These are phyloP conservation scores for Salvia splendens DNA, from an alignment of 257 asterid genomes.

Conservation along the genomic window DNA sequence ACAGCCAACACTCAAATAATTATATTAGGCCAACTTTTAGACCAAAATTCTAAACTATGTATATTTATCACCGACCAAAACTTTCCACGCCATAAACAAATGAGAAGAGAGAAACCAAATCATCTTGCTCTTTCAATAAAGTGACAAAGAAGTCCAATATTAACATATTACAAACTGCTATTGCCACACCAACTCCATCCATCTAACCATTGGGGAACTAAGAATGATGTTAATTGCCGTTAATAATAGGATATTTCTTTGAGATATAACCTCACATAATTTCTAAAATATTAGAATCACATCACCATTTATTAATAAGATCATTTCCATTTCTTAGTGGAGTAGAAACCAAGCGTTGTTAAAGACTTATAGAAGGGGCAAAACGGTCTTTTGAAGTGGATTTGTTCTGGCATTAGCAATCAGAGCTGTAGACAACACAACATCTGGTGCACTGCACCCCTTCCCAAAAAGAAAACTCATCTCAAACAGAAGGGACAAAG, in stretches of 20 bases:
- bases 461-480: neutral
- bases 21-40: no score
- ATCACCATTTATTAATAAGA: no score
- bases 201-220: no score
- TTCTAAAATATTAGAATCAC: no score
- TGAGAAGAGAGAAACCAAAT: neutral
- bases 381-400: conserved; percentile 2
- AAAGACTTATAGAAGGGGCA: conserved; percentile 4
- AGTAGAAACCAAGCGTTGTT: neutral
- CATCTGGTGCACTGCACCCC: neutral
- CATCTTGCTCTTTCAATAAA: conserved; percentile 9
- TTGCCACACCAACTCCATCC: conserved; percentile 5
- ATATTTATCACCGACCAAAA: neutral
- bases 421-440: conserved; percentile 2
- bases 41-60: no score
- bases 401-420: conserved; percentile 23
- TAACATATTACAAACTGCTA: conserved; percentile 21
- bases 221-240: no score
- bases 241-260: no score
- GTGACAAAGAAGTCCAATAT: neutral
- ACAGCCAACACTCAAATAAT: no score
- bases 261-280: no score
- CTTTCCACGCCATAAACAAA: neutral
- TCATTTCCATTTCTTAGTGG: no score
- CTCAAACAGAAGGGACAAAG: conserved; percentile 35